Evolutionary conservation across 1,139 yeast genomes (phyloP).

Genomic region (Nakaseomyces uthaithaninus): DNA sequence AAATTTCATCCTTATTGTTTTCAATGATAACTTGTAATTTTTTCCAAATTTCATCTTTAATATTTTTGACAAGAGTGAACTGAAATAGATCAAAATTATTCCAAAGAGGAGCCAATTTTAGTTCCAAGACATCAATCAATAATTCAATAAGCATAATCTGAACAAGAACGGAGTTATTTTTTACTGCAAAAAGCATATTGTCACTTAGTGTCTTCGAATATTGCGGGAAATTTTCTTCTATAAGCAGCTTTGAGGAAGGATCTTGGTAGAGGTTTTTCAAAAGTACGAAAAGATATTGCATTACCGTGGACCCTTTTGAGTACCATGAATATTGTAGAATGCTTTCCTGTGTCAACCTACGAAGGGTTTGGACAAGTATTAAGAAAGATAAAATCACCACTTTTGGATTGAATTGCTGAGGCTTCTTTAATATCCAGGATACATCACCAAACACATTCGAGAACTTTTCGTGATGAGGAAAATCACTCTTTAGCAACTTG

Average conservation of each 20-base stretch:
- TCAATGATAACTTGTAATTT: constrained; percentile 8
- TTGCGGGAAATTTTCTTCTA: constrained; percentile 9
- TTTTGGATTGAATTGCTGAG: constrained; percentile 15
- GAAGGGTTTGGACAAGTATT: constrained; percentile 19
- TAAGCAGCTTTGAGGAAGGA: constrained; percentile 14
- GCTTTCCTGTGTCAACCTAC: constrained; percentile 20
- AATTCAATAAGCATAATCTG: constrained; percentile 22
- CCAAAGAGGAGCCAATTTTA: constrained; percentile 24
- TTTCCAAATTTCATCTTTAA: constrained; percentile 24
- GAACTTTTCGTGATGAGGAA: constrained; percentile 9
- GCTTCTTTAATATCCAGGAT: constrained; percentile 14
- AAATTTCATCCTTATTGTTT: constrained; percentile 6
- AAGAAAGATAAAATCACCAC: constrained; percentile 20
- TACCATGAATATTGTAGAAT: constrained; percentile 22
- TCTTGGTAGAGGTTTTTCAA: constrained; percentile 21
- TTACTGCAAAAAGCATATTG: constrained; percentile 16
- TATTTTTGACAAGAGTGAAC: constrained; percentile 19
- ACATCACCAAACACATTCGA: constrained; percentile 13
- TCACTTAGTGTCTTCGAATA: constrained; percentile 12
- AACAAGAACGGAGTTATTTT: constrained; percentile 12
- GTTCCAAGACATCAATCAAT: constrained; percentile 20
- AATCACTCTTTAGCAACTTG: constrained; percentile 9
- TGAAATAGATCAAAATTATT: constrained; percentile 21
- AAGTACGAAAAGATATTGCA: constrained; percentile 27
- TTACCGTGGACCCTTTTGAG: constrained; percentile 26